phyloP scores from a whole-genome alignment of 176 grass and related monocot genomes.

The Melocanna baccifera region DNA sequence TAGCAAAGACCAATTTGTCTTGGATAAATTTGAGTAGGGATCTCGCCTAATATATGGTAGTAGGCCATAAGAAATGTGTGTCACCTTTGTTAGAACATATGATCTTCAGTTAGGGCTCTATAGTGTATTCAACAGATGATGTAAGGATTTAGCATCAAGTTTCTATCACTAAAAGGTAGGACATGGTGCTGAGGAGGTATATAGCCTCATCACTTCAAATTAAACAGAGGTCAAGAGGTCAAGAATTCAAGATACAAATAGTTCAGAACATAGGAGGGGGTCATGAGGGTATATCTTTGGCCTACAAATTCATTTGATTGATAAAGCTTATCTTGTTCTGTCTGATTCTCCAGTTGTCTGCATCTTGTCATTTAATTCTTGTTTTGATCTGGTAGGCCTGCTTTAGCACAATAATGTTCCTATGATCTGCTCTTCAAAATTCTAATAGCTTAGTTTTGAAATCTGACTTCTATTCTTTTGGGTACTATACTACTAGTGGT shows the following conservation, averaged over 20 bases:
- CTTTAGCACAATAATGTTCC: neutral
- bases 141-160: neutral
- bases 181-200: neutral
- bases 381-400: neutral
- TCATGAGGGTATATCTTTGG: neutral
- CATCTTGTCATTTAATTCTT: neutral
- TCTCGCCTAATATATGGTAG: neutral
- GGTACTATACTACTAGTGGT: neutral
- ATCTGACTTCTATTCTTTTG: neutral
- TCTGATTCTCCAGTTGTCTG: neutral
- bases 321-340: neutral
- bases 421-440: neutral
- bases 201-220: neutral
- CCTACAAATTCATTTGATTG: constrained; percentile 1
- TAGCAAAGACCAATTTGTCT: neutral
- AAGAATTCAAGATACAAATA: neutral
- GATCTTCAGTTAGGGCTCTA: neutral
- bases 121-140: neutral
- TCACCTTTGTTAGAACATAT: neutral
- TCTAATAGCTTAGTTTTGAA: neutral
- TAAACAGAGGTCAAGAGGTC: neutral
- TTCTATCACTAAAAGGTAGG: neutral
- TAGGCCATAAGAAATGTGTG: neutral
- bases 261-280: constrained; percentile 13
- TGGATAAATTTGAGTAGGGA: constrained; percentile 15